A percentile compares a stretch with the other conserved stretches of the same genome.
These are phyloP conservation scores for Globisporangium polare DNA, from an alignment of 352 stramenopile species.

Conservation along the genomic window DNA sequence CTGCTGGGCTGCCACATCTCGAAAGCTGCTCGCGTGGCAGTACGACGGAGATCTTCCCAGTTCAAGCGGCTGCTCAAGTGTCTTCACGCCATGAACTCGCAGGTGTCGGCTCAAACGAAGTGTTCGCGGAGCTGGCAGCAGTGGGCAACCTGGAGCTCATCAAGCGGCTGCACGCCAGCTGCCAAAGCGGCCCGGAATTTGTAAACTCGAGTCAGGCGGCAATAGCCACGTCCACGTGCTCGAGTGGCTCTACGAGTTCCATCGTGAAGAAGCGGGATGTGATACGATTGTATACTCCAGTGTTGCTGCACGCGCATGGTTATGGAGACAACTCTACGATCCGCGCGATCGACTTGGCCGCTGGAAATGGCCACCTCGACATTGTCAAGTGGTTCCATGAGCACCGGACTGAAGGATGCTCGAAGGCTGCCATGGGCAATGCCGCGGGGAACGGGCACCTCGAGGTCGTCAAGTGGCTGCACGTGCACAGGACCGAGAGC, in stretches of 20 bases:
- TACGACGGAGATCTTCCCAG: background rate
- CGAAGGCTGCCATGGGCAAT: background rate
- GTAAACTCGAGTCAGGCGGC: background rate
- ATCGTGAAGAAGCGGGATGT: too few species aligned
- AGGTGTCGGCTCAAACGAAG: background rate
- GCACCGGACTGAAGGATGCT: background rate
- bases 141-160: background rate
- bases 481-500: background rate
- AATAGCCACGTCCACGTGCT: constrained; percentile 19
- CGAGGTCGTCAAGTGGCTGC: background rate
- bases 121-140: background rate
- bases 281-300: too few species aligned
- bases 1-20: background rate
- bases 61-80: background rate
- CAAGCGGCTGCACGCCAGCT: background rate
- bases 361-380: background rate
- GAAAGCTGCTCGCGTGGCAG: background rate
- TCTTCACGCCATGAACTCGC: background rate
- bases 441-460: background rate
- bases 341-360: background rate
- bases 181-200: background rate
- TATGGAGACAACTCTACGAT: background rate
- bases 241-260: background rate
- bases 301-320: background rate
- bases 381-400: background rate